Evolutionary conservation across 257 asterid species (phyloP), one percentile per base, ranked within the genome.

Genomic region (Ehretia macrophylla): DNA sequence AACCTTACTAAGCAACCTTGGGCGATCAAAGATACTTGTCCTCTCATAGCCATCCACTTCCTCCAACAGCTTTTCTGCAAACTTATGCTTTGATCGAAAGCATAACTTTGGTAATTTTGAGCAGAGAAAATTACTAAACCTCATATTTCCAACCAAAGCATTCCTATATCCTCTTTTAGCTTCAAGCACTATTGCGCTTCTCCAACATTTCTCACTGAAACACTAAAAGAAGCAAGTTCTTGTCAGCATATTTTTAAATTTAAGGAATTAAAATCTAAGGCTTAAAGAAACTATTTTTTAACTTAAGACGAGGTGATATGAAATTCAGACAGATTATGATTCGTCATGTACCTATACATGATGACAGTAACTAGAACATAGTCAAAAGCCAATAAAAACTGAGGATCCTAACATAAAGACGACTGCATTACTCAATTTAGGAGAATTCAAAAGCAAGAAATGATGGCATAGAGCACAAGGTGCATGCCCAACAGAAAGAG

Each of bases 31-130:
- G 64, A 59, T 57, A 39, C 60, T 53, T 58, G 69, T 82, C 65
- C 71, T 79, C 51, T 79, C 81, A 70, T 62, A 74, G 35, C 70
- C 87, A 75, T 77, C 74, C 37, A 86, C 73, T 66, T 75, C 87
- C 78, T 68, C 75, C 85, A 85, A 71, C 60, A 77, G 70, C 62
- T 76, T 83, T 49, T 72, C 90, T 10, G 94, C 50, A 51, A 82
- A 63, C 63, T 76, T 79, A 74, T 88, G 96, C 83, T 83, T 91
- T 10, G 86, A 76, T 18, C 92, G 88, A 59, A 68, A 72, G 76
- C 74, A 70, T 37, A 79, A 46, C 5, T 72, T 62, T 59, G 76
- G 67, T 66, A 70, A 63, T 60, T 67, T 78, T 60, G 86, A 83
- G 50, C 77, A 76, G 55, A 77, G 66, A 68, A 74, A 64, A 74